Base-by-base conservation (phyloP, 495 filamentous ascomycete genomes). In the Lasiosphaeris hirsuta region DNA sequence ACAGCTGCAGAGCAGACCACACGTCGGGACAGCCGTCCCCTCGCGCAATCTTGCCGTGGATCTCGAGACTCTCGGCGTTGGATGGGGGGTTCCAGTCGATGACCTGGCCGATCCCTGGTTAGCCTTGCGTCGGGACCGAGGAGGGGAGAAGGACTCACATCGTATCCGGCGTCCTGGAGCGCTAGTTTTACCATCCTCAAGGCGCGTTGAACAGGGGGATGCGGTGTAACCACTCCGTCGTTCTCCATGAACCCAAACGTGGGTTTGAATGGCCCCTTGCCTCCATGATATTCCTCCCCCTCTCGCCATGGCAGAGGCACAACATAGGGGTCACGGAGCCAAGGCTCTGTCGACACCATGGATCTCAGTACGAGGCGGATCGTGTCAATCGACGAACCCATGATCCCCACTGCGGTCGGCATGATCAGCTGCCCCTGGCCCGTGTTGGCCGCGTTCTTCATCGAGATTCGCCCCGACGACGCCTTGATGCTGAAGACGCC, bases 401-500 rank as follows among this genome's bases (percentile, higher is more conserved):
- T 61, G n/a, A 56, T 51, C 4, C 59, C 59, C 8, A 48, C 53
- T 7, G 57, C 81, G 0, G 79, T 75, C 7, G 82, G 66, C 36
- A 92, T 84, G 3, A 80, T 71, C 64, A 90, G 86, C 15, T 81
- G 71, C 0, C 84, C 83, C 0, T 63, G 49, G 10, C 57, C 51
- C 0, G 81, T 78, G 0, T 75, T 71, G 2, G 51, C 53, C 59
- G 63, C 64, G 34, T 81, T 82, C 13, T 67, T 65, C 49, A 74
- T 72, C 0, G 88, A 86, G 7, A 89, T 70, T 19, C 88, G 75
- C 7, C 73, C 75, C 4, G 73, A 70, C 1, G 79, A 86, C 0
- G 88, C 86, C 55, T 81, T 82, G 43, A 88, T 69, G 0, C 85
- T 85, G 68, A 81, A 90, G 1, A 91, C 49, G 4, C 84, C 86